A percentile compares a stretch with the other conserved stretches of the same genome.
phyloP scores from a whole-genome alignment of 306 rosid genomes.

The Coriaria nepalensis region DNA sequence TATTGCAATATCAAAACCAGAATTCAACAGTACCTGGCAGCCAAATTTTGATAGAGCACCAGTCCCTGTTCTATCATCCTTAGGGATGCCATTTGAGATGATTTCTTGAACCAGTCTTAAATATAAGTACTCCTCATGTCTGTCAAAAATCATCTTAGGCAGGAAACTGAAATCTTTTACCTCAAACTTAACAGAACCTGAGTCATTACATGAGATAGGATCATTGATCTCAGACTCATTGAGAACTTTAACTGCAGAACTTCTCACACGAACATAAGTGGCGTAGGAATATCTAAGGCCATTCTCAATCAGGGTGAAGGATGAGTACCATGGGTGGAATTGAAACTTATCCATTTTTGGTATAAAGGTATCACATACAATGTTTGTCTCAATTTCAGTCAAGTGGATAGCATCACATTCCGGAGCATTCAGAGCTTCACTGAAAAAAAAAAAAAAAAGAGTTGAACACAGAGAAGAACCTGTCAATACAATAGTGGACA shows the following conservation, averaged over 20 bases:
- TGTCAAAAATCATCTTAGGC: slow-evolving; percentile 73
- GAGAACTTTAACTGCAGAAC: slow-evolving; percentile 32
- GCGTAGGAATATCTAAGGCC: slow-evolving; percentile 48
- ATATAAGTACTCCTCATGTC: slow-evolving; percentile 74
- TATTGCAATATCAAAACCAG: slow-evolving; percentile 8
- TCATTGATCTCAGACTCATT: slow-evolving; percentile 25
- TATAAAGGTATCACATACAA: slow-evolving; percentile 74
- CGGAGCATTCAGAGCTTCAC: slow-evolving; percentile 79
- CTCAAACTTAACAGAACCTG: slow-evolving; percentile 37
- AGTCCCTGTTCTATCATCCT: slow-evolving; percentile 95
- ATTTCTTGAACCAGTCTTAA: slow-evolving; percentile 69
- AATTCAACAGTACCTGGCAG: slow-evolving; percentile 55
- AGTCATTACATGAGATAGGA: slow-evolving; percentile 17
- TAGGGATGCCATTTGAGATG: slow-evolving; percentile 59
- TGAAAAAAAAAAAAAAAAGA: slow-evolving; percentile 24
- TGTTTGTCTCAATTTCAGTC: slow-evolving; percentile 61
- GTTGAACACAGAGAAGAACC: neutral
- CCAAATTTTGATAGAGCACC: slow-evolving; percentile 93
- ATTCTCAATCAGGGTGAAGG: slow-evolving; percentile 67
- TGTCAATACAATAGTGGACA: slow-evolving; percentile 7
- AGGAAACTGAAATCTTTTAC: slow-evolving; percentile 67
- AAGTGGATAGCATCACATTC: slow-evolving; percentile 88
- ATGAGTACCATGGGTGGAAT: slow-evolving; percentile 90
- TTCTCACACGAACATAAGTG: slow-evolving; percentile 76
- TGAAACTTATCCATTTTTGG: slow-evolving; percentile 55